Base-by-base conservation (phyloP, 345 rosid genomes). In the Brassica nigra region DNA sequence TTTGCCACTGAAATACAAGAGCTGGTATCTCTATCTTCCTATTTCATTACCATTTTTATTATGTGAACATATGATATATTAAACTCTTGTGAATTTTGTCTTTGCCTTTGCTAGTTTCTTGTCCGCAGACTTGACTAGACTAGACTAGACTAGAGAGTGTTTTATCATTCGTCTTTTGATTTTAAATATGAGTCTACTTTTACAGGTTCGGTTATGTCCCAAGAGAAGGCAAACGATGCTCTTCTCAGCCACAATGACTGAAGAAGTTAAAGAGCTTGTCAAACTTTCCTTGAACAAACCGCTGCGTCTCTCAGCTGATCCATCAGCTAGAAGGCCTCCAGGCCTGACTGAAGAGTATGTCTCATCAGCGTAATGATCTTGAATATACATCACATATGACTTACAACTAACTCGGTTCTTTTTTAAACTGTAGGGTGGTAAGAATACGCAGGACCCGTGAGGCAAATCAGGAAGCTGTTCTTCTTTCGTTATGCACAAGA, bases 251-350 rank as follows among this genome's bases (percentile, higher is more conserved):
- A 95, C 99, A 52, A 91, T 93, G 99, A 95, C 97, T 52, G 57
- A 52, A 52, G 57, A 52, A 52, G 57, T 52, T 52, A 52, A 52
- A 52, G 57, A 52, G 57, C 57, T 52, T 52, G 57, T 52, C 18
- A 52, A 52, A 52, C 57, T 52, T 20, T 97, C 65, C 57, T 84
- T 91, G 81, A 85, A 89, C 76, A 93, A 84, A 86, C 99, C 99
- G n/a, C n/a, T 95, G 81, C 96, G 99, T 14, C 93, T 93, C 59
- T 89, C 99, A 70, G 99, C 99, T 76, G 99, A 95, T 72, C 98
- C 98, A 57, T 88, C 97, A 64, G 81, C 99, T 54, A 95, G 89
- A 83, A 90, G 99, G 59, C 98, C 98, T 6, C 84, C 93, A 18
- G 86, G 90, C 64, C 84, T 95, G 85, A 91, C 90, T 8, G 99